These are phyloP conservation scores for Eutrema japonicum DNA, from an alignment of 345 rosid species.

Conservation along the genomic window DNA sequence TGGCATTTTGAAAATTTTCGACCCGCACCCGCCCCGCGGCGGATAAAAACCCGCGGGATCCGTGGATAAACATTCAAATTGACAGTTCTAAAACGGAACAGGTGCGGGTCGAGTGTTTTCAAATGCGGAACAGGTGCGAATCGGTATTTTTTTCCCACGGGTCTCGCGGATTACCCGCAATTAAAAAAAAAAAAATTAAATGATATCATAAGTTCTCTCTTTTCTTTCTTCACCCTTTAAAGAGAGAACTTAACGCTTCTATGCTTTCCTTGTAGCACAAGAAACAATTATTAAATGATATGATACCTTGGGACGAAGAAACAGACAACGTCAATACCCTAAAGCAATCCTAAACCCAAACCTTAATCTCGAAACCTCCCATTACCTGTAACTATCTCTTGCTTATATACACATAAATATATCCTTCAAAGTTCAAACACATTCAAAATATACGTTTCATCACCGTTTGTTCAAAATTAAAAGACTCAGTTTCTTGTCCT, in stretches of 20 bases:
- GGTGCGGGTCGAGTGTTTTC: too few species aligned
- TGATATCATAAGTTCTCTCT: too few species aligned
- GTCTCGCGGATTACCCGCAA: too few species aligned
- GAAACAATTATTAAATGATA: slow-evolving; percentile 15
- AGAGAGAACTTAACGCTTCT: background rate
- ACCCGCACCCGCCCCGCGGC: too few species aligned
- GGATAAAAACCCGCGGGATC: too few species aligned
- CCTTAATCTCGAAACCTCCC: slow-evolving; percentile 34
- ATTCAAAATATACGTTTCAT: slow-evolving; percentile 18
- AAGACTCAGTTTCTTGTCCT: background rate
- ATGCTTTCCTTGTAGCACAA: slow-evolving; percentile 29
- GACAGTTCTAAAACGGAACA: too few species aligned
- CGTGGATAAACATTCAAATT: too few species aligned
- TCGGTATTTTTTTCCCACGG: too few species aligned
- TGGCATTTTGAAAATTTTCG: too few species aligned
- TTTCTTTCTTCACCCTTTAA: too few species aligned
- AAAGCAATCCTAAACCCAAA: slow-evolving; percentile 46
- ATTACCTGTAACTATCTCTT: background rate
- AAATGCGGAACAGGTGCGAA: too few species aligned
- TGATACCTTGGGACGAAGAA: slow-evolving; percentile 32
- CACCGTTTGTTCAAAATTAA: background rate
- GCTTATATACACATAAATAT: slow-evolving; percentile 21
- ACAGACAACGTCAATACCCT: slow-evolving; percentile 38
- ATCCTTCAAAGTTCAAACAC: slow-evolving; percentile 29
- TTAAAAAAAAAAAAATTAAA: too few species aligned